Conservation (phyloP, 768 basidiomycete species). For the Mrakia hoshinonis region DNA sequence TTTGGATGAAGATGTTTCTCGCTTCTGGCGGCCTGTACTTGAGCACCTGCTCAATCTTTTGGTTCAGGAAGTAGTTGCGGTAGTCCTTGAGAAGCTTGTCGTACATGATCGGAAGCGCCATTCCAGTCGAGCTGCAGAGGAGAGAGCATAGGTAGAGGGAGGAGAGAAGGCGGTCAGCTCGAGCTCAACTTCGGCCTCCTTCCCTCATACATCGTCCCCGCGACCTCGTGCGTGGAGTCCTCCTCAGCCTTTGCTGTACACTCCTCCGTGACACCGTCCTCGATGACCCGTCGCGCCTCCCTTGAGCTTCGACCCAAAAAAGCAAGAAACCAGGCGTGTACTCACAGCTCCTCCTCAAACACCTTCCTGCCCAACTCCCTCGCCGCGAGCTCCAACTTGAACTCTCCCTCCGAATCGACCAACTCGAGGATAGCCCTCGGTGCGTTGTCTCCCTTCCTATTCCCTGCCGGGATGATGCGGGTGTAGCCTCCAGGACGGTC, state of each 20-base stretch:
- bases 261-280: too few species aligned
- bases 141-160: not conserved
- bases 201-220: not conserved
- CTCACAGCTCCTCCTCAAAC: conserved; percentile 30
- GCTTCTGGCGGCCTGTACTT: conserved; percentile 34
- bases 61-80: conserved; percentile 27
- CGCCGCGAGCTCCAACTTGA: conserved; percentile 80
- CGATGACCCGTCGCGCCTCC: too few species aligned
- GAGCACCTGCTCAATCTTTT: conserved; percentile 34
- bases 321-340: not conserved
- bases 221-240: not conserved
- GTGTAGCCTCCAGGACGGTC: conserved; percentile 87
- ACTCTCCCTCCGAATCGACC: conserved; percentile 86
- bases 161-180: conserved; percentile 7
- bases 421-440: conserved; percentile 83
- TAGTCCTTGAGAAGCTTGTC: not conserved
- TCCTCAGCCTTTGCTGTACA: too few species aligned
- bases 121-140: conserved; percentile 10
- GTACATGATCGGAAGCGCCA: conserved; percentile 7
- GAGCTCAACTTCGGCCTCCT: not conserved
- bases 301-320: not conserved
- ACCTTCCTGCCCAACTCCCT: conserved; percentile 80
- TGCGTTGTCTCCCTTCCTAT: conserved; percentile 83
- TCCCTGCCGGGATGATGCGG: conserved; percentile 82
- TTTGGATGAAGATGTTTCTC: conserved; percentile 32